phyloP scores from a whole-genome alignment of 108 stramenopile species.

The Phaeodactylum tricornutum region DNA sequence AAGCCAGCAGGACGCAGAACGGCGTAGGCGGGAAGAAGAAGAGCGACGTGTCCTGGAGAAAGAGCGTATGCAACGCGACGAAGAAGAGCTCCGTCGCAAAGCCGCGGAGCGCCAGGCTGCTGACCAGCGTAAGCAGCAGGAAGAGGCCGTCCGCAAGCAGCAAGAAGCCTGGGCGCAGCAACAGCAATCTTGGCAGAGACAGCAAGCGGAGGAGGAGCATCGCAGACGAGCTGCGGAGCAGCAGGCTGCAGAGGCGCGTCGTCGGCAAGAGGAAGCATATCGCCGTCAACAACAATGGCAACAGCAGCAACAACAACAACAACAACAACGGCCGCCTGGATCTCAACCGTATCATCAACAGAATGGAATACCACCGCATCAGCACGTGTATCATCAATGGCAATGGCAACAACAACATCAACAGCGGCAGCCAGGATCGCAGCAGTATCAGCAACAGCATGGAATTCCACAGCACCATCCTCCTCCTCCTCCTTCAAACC shows the following conservation, averaged over 20 bases:
- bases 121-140: conserved; percentile 8
- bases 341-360: no score
- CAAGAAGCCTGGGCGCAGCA: conserved; percentile 15
- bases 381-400: no score
- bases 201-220: conserved; percentile 26
- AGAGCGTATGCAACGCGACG: conserved; percentile 22
- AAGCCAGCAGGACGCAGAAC: conserved; percentile 13
- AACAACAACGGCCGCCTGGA: no score
- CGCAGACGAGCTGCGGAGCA: conserved; percentile 17
- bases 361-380: no score
- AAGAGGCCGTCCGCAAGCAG: conserved; percentile 16
- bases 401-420: no score
- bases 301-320: conserved; percentile 21
- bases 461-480: conserved; percentile 5
- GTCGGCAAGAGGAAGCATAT: conserved; percentile 35
- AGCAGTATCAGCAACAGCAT: conserved; percentile 8
- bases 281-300: conserved; percentile 32
- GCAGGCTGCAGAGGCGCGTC: conserved; percentile 22
- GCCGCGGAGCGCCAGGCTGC: conserved; percentile 50
- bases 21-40: conserved; percentile 19
- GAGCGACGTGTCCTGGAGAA: conserved; percentile 14
- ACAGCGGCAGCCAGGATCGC: conserved; percentile 12
- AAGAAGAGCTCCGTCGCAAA: conserved; percentile 25
- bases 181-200: conserved; percentile 31
- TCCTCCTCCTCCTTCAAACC: conserved; percentile 1